These are phyloP conservation scores for Sporothrix phasma DNA, from an alignment of 2,329 filamentous ascomycete species.

Conservation along the genomic window DNA sequence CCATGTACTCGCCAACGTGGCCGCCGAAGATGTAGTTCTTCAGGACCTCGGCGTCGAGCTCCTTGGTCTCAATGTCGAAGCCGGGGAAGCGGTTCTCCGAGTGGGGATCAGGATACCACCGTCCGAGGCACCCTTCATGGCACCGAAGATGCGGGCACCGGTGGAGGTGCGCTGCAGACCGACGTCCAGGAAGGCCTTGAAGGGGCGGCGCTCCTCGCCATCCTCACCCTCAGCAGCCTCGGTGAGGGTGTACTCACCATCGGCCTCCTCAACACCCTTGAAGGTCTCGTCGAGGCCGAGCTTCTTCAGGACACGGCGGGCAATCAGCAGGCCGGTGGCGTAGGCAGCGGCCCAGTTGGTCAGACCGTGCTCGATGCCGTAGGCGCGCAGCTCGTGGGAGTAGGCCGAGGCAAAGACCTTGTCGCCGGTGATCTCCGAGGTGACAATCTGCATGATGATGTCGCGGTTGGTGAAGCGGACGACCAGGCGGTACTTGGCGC, in stretches of 20 bases:
- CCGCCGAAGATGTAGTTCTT: conserved; percentile 99
- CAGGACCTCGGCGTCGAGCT: conserved; percentile 92
- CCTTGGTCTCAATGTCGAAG: conserved; percentile 93
- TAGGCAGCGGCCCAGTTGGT: conserved; percentile 99
- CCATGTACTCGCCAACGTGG: conserved; percentile 99
- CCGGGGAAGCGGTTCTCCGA: conserved; percentile 99
- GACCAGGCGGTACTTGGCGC: conserved; percentile 98
- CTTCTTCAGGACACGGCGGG: conserved; percentile 94
- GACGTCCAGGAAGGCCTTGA: conserved; percentile 98
- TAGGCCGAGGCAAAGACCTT: conserved; percentile 92
- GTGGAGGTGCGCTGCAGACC: conserved; percentile 95
- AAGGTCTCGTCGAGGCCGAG: conserved; percentile 90
- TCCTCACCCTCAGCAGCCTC: conserved; percentile 88
- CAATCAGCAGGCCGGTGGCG: conserved; percentile 90
- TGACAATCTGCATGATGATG: conserved; percentile 96
- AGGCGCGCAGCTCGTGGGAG: conserved; percentile 93
- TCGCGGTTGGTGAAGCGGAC: conserved; percentile 99
- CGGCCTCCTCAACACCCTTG: conserved; percentile 88
- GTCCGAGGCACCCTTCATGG: conserved; percentile 99
- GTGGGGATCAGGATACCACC: conserved; percentile 94
- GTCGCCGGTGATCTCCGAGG: conserved; percentile 92
- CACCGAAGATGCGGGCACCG: conserved; percentile 96
- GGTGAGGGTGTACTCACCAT: conserved; percentile 92
- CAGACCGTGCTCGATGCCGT: conserved; percentile 95
- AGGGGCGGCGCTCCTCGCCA: conserved; percentile 79